A percentile compares a stretch with the other conserved stretches of the same genome.
Conservation (phyloP, 2,329 filamentous ascomycete species). For the Lomentospora prolificans region DNA sequence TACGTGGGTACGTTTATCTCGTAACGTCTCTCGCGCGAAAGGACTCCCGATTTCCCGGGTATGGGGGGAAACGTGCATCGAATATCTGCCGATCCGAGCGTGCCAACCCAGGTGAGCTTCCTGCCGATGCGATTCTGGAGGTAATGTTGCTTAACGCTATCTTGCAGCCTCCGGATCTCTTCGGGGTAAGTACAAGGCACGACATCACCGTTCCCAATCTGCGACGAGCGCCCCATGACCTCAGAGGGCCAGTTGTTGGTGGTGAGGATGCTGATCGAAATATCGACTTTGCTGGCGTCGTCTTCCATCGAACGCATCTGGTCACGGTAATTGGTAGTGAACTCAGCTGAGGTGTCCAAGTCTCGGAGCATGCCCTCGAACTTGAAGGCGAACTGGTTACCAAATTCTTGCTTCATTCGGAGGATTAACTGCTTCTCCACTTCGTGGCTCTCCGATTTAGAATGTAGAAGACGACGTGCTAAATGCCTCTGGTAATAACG, state of each 20-base stretch:
- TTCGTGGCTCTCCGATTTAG: conserved; percentile 82
- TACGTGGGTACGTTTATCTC: conserved; percentile 90
- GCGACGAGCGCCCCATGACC: conserved; percentile 54
- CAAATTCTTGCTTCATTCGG: conserved; percentile 93
- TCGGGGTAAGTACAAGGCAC: conserved; percentile 60
- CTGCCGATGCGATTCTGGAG: conserved; percentile 78
- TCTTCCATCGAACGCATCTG: conserved; percentile 44
- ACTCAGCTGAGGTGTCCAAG: conserved; percentile 76
- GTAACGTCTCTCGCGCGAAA: conserved; percentile 62
- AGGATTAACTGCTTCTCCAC: conserved; percentile 93
- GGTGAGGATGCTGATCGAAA: conserved; percentile 77
- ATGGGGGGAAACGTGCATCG: conserved; percentile 67
- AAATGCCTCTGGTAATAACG: conserved; percentile 97
- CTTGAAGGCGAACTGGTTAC: conserved; percentile 85
- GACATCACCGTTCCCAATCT: conserved; percentile 14
- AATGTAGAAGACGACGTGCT: conserved; percentile 75
- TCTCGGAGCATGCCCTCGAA: conserved; percentile 98
- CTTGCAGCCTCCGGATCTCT: conserved; percentile 64
- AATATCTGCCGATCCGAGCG: conserved; percentile 72
- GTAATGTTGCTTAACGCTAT: conserved; percentile 85
- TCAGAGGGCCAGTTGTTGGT: conserved; percentile 94
- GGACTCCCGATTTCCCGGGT: conserved; percentile 53
- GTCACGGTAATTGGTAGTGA: conserved; percentile 66
- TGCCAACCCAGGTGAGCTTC: conserved; percentile 71
- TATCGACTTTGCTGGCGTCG: conserved; percentile 52